These are phyloP conservation scores for Vachellia collinsii DNA, from an alignment of 306 rosid species.

Conservation along the genomic window DNA sequence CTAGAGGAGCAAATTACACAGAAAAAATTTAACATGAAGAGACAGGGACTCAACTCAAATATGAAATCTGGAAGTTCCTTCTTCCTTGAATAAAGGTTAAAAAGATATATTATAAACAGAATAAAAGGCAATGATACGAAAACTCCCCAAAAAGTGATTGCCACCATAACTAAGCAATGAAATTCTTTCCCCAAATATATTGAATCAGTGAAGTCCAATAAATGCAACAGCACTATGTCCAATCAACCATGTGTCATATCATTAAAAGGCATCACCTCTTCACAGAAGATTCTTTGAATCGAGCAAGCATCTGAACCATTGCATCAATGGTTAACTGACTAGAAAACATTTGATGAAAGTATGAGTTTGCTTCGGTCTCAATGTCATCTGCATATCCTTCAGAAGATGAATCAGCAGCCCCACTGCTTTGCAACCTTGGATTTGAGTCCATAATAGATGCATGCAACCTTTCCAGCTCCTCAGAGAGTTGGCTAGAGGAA, in stretches of 20 bases:
- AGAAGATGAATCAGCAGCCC: conserved; percentile 61
- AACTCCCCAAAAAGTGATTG: not conserved
- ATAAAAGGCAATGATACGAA: not conserved
- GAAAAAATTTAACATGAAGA: not conserved
- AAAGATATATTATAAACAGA: not conserved
- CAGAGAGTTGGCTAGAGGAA: conserved; percentile 63
- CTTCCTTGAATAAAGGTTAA: not conserved
- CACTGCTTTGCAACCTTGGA: conserved; percentile 77
- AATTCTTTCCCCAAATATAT: not conserved
- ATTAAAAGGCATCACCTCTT: conserved; percentile 55
- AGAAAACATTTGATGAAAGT: conserved; percentile 92
- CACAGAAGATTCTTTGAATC: conserved; percentile 84
- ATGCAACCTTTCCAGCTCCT: conserved; percentile 85
- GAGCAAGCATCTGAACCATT: conserved; percentile 91
- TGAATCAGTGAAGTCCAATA: not conserved
- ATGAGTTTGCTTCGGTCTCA: conserved; percentile 86
- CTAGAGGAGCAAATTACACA: conserved; percentile 5
- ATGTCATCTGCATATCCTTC: conserved; percentile 84
- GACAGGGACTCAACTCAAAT: not conserved
- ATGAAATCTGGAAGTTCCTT: conserved; percentile 18
- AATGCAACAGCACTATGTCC: conserved; percentile 1
- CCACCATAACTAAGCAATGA: not conserved
- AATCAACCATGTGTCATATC: conserved; percentile 29
- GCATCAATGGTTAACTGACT: conserved; percentile 68
- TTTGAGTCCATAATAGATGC: conserved; percentile 63